A percentile compares a stretch with the other conserved stretches of the same genome.
Evolutionary conservation across 1,139 yeast genomes (phyloP).

Genomic region (Trichomonascaceae sp.): DNA sequence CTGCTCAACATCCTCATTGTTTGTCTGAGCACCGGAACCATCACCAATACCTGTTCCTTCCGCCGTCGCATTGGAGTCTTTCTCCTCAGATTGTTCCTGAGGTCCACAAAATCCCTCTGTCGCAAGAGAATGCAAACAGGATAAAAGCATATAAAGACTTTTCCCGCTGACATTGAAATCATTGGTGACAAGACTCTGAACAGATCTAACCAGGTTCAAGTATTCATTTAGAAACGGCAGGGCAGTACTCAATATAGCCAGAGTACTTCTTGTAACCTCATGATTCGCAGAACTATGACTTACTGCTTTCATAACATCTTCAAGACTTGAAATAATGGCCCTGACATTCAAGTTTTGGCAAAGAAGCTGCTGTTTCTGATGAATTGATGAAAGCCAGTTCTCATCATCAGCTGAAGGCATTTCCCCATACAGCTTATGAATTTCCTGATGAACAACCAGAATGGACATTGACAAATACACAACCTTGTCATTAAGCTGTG

Average conservation of each 20-base stretch:
- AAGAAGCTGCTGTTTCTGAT: conserved; percentile 24
- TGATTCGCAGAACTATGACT: conserved; percentile 2
- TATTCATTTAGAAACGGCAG: conserved; percentile 31
- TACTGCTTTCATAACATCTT: conserved; percentile 23
- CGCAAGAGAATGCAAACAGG: conserved; percentile 54
- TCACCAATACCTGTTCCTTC: conserved; percentile 97
- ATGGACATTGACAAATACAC: conserved; percentile 50
- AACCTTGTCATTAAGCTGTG: conserved; percentile 15
- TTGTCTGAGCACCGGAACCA: conserved; percentile 81
- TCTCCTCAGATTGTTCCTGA: conserved; percentile 56
- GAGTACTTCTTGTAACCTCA: conserved; percentile 35
- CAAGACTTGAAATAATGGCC: conserved; percentile 30
- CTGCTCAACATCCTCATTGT: conserved; percentile 81
- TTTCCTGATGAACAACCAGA: conserved; percentile 61
- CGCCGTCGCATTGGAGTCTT: conserved; percentile 41
- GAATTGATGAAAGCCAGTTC: conserved; percentile 55
- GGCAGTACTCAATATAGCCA: conserved; percentile 32
- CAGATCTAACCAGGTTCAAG: conserved; percentile 19
- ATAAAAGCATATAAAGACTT: conserved; percentile 57
- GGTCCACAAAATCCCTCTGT: conserved; percentile 93
- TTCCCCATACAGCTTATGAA: conserved; percentile 33
- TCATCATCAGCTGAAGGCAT: conserved; percentile 43
- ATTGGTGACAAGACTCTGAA: conserved; percentile 16
- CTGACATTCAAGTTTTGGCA: conserved; percentile 28
- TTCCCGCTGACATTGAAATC: conserved; percentile 41